A percentile compares a stretch with the other conserved stretches of the same genome.
These are phyloP conservation scores for Septoria petroselini DNA, from an alignment of 2,329 filamentous ascomycete genomes.

Conservation along the genomic window DNA sequence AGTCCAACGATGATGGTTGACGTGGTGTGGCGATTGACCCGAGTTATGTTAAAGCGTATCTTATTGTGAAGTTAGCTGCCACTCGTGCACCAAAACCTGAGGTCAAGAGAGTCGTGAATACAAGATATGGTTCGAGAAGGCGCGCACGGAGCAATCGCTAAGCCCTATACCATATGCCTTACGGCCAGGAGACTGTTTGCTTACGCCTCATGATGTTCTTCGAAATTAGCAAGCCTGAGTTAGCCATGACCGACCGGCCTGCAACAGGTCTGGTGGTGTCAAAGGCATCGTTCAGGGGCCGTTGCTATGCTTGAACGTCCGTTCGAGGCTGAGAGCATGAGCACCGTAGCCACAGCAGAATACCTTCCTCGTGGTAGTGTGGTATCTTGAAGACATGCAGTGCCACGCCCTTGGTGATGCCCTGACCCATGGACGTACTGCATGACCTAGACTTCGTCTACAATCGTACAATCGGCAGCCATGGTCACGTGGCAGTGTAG, in stretches of 20 bases:
- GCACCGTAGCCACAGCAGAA: no score
- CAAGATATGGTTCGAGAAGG: not conserved
- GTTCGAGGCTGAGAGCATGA: no score
- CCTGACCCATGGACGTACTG: no score
- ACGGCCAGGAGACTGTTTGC: constrained; percentile 1
- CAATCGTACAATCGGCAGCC: no score
- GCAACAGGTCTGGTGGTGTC: not conserved
- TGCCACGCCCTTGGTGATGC: no score
- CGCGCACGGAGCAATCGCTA: not conserved
- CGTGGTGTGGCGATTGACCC: not conserved
- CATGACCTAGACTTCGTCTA: no score
- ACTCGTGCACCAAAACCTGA: not conserved
- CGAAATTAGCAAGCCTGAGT: not conserved
- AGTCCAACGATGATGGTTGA: not conserved
- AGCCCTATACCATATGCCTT: not conserved
- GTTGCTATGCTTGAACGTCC: no score
- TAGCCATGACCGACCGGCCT: constrained; percentile 2
- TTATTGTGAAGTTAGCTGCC: constrained; percentile 2
- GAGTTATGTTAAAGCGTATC: no score
- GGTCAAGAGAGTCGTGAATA: not conserved
- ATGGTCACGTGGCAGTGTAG: no score
- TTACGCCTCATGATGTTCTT: not conserved
- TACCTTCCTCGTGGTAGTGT: no score
- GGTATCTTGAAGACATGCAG: no score
- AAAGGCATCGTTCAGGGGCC: no score